A percentile compares a stretch with the other conserved stretches of the same genome.
Evolutionary conservation across 257 asterid genomes (phyloP).

Genomic region (Solanum megistacrolobum): DNA sequence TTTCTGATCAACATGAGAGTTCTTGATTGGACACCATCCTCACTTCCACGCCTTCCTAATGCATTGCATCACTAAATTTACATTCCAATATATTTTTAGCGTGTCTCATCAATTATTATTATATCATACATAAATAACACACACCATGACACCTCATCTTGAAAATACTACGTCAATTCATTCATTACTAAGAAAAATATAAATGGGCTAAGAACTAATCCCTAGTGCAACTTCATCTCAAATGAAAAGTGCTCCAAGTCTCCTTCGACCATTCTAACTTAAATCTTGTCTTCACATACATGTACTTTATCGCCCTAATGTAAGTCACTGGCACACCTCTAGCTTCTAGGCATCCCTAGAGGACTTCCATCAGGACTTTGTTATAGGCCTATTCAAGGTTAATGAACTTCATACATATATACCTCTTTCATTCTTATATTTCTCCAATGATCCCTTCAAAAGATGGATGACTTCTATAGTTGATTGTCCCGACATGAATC

Average conservation of each 20-base stretch:
- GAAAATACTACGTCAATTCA: no score
- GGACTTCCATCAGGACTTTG: background rate
- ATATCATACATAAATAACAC: no score
- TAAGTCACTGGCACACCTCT: background rate
- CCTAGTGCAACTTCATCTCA: background rate
- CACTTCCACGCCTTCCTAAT: background rate
- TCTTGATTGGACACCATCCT: background rate
- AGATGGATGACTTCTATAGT: background rate
- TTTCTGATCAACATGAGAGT: no score
- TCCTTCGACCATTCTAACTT: no score
- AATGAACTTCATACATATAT: no score
- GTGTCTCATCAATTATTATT: background rate
- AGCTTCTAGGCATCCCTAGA: no score
- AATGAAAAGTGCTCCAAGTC: background rate
- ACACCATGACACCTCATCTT: background rate
- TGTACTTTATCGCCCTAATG: background rate
- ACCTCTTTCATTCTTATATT: background rate
- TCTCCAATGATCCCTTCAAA: background rate
- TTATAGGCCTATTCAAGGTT: background rate
- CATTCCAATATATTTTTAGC: background rate
- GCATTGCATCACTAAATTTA: background rate
- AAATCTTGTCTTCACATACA: background rate
- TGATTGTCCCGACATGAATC: background rate
- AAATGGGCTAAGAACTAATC: background rate
- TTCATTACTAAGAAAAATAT: background rate